A percentile compares a stretch with the other conserved stretches of the same genome.
phyloP scores from a whole-genome alignment of 768 basidiomycete species.

The Phylloporus rhodoxanthus region DNA sequence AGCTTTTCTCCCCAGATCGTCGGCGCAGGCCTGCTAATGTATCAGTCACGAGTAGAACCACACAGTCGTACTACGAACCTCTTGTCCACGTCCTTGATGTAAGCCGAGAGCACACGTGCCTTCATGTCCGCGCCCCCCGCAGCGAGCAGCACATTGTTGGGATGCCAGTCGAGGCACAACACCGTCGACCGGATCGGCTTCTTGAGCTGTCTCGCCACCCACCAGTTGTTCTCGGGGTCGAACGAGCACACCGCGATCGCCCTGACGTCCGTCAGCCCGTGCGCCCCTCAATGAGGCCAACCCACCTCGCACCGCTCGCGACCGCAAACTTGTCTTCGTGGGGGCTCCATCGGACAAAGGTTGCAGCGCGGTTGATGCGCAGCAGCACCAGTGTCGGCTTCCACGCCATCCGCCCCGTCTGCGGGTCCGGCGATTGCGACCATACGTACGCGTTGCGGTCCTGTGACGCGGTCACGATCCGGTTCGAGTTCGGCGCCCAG shows the following conservation, averaged over 20 bases:
- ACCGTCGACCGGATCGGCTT: constrained; percentile 97
- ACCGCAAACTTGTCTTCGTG: constrained; percentile 99
- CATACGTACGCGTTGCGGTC: constrained; percentile 99
- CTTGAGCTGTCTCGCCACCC: constrained; percentile 95
- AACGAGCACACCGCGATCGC: constrained; percentile 96
- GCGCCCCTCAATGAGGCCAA: background rate
- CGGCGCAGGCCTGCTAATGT: constrained; percentile 61
- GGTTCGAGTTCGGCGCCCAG: constrained; percentile 95
- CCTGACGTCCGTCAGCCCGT: constrained; percentile 33
- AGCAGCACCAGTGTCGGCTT: constrained; percentile 95
- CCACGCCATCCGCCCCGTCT: constrained; percentile 72
- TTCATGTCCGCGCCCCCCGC: constrained; percentile 98
- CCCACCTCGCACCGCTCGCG: constrained; percentile 86
- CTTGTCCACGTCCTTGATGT: constrained; percentile 96
- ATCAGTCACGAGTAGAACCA: constrained; percentile 2
- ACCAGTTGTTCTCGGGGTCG: constrained; percentile 98
- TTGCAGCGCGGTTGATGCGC: constrained; percentile 93
- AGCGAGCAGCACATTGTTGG: constrained; percentile 95
- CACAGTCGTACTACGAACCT: constrained; percentile 45
- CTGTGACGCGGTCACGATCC: constrained; percentile 98
- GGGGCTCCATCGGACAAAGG: constrained; percentile 93
- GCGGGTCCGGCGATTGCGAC: constrained; percentile 72
- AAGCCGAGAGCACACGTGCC: constrained; percentile 95
- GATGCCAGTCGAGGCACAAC: constrained; percentile 94
- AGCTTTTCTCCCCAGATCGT: constrained; percentile 97